Evolutionary conservation across 345 rosid species (phyloP), one percentile per base, ranked within the genome.

Genomic region (Citrus hindsii): DNA sequence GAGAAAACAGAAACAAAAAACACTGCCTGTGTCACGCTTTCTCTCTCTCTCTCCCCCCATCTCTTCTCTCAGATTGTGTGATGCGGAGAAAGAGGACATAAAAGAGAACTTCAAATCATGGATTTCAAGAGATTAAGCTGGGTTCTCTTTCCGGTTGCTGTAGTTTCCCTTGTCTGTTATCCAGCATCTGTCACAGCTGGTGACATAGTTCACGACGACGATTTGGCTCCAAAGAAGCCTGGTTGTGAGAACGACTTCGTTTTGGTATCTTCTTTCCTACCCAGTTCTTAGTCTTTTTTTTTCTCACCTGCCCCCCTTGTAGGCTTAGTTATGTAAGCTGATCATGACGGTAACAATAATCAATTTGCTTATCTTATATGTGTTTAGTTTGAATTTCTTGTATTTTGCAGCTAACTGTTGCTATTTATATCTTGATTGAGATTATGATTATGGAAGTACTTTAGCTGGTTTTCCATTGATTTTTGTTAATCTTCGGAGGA

Each of bases 171-270:
- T 76, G 63, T 79, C 74, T 83, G 77, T 85, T 76, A 30, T 33
- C 84, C 87, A 2, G 86, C 79, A 81, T 66, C 87, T 3, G 98
- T 87, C 38, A 60, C 76, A 24, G 95, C 98, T 62, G 97, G 99
- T 24, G 99, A 94, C 82, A 94, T 94, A 42, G 98, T 94, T 37
- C 98, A 96, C 73, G 93, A 90, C n/a, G 98, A 96, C 78, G 87
- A 92, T 78, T 82, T 59, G 73, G 91, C 98, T 82, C 99, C 99
- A 18, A 94, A 94, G 91, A 92, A 92, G 88, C 98, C 99, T 24
- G 98, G 99, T n/a, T 96, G 99, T 78, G 97, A 89, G 76, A 96
- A 96, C 84, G 95, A 96, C 86, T 96, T 96, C 83, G 92, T 96
- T 78, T 82, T 96, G 99, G 99, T 94, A 90, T 27, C 64, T 51